A percentile compares a stretch with the other conserved stretches of the same genome.
These are phyloP conservation scores for Sporothrix phasma DNA, from an alignment of 2,329 filamentous ascomycete species.

Conservation along the genomic window DNA sequence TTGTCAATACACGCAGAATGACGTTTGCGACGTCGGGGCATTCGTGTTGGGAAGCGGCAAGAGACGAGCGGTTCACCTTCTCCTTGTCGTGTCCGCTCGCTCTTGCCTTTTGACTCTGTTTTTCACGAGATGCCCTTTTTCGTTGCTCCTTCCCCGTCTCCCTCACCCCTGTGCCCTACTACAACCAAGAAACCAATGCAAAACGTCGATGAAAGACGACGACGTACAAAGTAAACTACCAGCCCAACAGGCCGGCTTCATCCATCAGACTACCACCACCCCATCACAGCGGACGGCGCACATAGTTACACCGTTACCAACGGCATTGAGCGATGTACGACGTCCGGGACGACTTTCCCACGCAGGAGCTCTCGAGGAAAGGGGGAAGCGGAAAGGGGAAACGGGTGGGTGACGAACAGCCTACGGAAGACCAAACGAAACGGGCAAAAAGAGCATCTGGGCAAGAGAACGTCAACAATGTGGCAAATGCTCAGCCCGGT, in stretches of 20 bases:
- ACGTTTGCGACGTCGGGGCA: too few relatives aligned
- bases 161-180: neutral
- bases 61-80: neutral
- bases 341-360: neutral
- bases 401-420: neutral
- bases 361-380: too few relatives aligned
- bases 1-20: too few relatives aligned
- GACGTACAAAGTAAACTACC: neutral
- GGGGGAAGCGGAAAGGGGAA: neutral
- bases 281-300: neutral
- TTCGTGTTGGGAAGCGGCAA: neutral
- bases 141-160: neutral
- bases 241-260: neutral
- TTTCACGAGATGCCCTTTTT: neutral
- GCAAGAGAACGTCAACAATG: neutral
- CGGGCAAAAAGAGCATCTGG: neutral
- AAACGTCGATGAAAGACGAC: too few relatives aligned
- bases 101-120: neutral
- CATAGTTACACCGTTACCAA: slow-evolving; percentile 1
- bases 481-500: neutral
- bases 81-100: neutral
- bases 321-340: slow-evolving; percentile 6
- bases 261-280: neutral
- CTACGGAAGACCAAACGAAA: neutral
- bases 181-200: too few relatives aligned